phyloP scores from a whole-genome alignment of 179 eudicot species.

The Drosera spatulata region DNA sequence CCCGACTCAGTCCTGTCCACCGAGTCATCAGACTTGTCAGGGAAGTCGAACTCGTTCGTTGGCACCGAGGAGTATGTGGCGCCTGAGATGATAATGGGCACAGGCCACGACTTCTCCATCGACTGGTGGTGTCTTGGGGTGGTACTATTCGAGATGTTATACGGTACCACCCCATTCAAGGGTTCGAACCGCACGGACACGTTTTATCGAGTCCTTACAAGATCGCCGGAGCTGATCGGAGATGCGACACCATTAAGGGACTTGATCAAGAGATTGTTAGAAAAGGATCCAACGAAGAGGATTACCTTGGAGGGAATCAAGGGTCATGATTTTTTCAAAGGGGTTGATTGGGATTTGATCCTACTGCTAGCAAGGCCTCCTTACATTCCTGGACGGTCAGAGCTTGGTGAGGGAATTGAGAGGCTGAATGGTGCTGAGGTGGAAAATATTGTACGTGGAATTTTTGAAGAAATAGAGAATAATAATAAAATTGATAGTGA shows the following conservation, averaged over 20 bases:
- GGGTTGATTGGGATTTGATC: slow-evolving; percentile 65
- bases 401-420: no score
- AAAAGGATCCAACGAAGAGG: slow-evolving; percentile 57
- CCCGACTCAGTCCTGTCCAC: slow-evolving; percentile 50
- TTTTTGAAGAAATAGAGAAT: no score
- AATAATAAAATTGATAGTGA: no score
- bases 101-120: slow-evolving; percentile 65
- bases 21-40: slow-evolving; percentile 25
- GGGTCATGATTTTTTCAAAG: slow-evolving; percentile 55
- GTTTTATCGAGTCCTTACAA: slow-evolving; percentile 33
- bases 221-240: slow-evolving; percentile 37
- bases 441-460: no score
- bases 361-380: slow-evolving; percentile 70
- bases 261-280: slow-evolving; percentile 52
- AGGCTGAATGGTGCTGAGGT: no score
- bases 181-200: slow-evolving; percentile 69
- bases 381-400: slow-evolving; percentile 25
- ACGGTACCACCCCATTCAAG: slow-evolving; percentile 71
- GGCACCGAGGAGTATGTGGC: slow-evolving; percentile 89
- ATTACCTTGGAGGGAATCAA: slow-evolving; percentile 63
- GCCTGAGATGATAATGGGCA: slow-evolving; percentile 65
- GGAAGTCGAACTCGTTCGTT: slow-evolving; percentile 65
- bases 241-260: slow-evolving; percentile 36
- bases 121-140: slow-evolving; percentile 93
- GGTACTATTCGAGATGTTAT: slow-evolving; percentile 65